Conservation (phyloP, 345 rosid species). For the Arabidopsis suecica region DNA sequence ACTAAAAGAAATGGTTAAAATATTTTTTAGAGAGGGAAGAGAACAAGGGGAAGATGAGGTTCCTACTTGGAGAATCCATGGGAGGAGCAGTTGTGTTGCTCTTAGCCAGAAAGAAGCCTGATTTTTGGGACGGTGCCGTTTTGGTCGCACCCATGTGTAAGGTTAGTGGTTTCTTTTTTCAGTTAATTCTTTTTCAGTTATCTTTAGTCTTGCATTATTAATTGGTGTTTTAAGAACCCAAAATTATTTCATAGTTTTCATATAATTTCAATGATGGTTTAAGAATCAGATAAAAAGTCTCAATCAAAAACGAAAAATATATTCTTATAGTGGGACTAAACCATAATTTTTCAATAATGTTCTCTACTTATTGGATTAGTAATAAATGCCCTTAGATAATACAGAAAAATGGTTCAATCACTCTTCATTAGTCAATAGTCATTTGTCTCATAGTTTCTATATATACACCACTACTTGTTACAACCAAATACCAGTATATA, state of each 20-base stretch:
- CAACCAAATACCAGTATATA: not conserved
- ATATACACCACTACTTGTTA: not conserved
- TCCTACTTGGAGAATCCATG: conserved; percentile 90
- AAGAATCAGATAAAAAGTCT: not conserved
- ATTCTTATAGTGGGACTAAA: not conserved
- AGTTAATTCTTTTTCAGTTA: not conserved
- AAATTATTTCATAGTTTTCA: not conserved
- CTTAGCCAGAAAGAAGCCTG: conserved; percentile 67
- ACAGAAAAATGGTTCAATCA: not conserved
- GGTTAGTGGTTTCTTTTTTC: conserved; percentile 49
- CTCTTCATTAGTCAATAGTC: not conserved
- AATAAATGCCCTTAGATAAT: not conserved
- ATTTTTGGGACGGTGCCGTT: conserved; percentile 84
- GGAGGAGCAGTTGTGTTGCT: conserved; percentile 83
- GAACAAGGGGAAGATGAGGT: conserved; percentile 68
- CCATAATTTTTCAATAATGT: not conserved
- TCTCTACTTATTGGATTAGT: not conserved
- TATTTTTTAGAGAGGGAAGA: conserved; percentile 55
- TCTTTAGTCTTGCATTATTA: not conserved
- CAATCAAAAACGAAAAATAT: not conserved
- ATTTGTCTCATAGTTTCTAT: not conserved
- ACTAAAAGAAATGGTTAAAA: not conserved
- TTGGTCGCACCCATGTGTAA: conserved; percentile 92
- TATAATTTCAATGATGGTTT: not conserved
- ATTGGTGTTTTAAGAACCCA: not conserved